phyloP scores from a whole-genome alignment of 495 filamentous ascomycete species.

The Xylaria acuta region DNA sequence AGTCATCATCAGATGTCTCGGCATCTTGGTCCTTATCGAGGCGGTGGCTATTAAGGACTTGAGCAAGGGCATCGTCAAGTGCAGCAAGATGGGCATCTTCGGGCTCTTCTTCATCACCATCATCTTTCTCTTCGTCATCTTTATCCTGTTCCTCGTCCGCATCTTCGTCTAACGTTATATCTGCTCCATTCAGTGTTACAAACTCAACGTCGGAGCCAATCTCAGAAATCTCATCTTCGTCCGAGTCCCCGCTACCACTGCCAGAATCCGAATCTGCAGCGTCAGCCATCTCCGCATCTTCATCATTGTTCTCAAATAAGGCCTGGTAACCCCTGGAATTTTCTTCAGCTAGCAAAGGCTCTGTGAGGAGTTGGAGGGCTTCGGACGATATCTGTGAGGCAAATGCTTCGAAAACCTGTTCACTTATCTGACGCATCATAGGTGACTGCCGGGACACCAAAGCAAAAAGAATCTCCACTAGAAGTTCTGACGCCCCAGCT shows the following conservation, averaged over 20 bases:
- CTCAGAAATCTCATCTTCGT: slow-evolving; percentile 44
- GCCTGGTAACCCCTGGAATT: slow-evolving; percentile 81
- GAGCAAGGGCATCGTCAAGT: slow-evolving; percentile 80
- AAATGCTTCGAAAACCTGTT: slow-evolving; percentile 85
- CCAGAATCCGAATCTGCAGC: slow-evolving; percentile 52
- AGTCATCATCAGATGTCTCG: slow-evolving; percentile 61
- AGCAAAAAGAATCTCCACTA: slow-evolving; percentile 86
- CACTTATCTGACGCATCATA: slow-evolving; percentile 82
- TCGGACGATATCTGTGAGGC: slow-evolving; percentile 71
- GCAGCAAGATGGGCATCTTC: slow-evolving; percentile 52
- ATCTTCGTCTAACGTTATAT: slow-evolving; percentile 43
- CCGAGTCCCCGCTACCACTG: slow-evolving; percentile 42
- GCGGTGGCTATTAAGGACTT: slow-evolving; percentile 70
- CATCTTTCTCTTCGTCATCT: slow-evolving; percentile 50
- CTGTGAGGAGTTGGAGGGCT: slow-evolving; percentile 74
- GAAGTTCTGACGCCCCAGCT: slow-evolving; percentile 68
- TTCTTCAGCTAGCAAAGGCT: slow-evolving; percentile 80
- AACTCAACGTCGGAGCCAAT: slow-evolving; percentile 56
- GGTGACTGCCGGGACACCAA: slow-evolving; percentile 86
- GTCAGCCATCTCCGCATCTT: slow-evolving; percentile 54
- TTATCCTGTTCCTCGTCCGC: slow-evolving; percentile 56
- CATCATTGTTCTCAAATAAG: slow-evolving; percentile 81
- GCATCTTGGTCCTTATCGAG: slow-evolving; percentile 61
- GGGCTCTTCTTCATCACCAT: slow-evolving; percentile 47
- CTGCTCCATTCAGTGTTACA: slow-evolving; percentile 42